A percentile compares a stretch with the other conserved stretches of the same genome.
Evolutionary conservation across 2,329 filamentous ascomycete species (phyloP).

Genomic region (Epichloe hybrida): DNA sequence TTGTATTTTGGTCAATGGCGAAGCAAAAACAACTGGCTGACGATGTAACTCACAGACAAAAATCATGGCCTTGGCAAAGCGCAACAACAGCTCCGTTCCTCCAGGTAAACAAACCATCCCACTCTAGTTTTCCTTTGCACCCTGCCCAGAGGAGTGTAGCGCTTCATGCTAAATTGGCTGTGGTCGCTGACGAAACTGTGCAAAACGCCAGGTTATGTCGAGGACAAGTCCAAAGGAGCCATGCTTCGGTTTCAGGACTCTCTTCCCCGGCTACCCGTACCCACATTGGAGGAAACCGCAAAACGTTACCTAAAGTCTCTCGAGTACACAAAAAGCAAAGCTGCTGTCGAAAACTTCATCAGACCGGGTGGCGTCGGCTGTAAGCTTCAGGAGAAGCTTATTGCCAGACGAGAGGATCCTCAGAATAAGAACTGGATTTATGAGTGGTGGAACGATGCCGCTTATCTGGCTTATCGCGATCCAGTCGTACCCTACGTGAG

Average conservation of each 20-base stretch:
- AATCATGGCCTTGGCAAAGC: constrained; percentile 38
- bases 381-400: constrained; percentile 74
- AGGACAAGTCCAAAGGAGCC: constrained; percentile 64
- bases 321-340: constrained; percentile 62
- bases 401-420: constrained; percentile 66
- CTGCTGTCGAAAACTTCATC: constrained; percentile 78
- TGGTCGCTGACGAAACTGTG: background rate
- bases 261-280: constrained; percentile 66
- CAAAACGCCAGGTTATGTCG: constrained; percentile 55
- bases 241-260: constrained; percentile 81
- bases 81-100: constrained; percentile 46
- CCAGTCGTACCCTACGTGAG: constrained; percentile 96
- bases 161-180: background rate
- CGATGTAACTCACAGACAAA: constrained; percentile 8
- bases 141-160: background rate
- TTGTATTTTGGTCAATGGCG: background rate
- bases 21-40: background rate
- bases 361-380: constrained; percentile 73
- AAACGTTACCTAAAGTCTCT: constrained; percentile 69
- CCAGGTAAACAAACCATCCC: constrained; percentile 25
- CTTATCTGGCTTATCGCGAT: constrained; percentile 87
- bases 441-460: constrained; percentile 96
- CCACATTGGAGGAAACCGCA: constrained; percentile 70
- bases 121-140: background rate
- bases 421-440: constrained; percentile 85